Conservation (phyloP, 129 eudicot genomes). For the Escallonia rubra region DNA sequence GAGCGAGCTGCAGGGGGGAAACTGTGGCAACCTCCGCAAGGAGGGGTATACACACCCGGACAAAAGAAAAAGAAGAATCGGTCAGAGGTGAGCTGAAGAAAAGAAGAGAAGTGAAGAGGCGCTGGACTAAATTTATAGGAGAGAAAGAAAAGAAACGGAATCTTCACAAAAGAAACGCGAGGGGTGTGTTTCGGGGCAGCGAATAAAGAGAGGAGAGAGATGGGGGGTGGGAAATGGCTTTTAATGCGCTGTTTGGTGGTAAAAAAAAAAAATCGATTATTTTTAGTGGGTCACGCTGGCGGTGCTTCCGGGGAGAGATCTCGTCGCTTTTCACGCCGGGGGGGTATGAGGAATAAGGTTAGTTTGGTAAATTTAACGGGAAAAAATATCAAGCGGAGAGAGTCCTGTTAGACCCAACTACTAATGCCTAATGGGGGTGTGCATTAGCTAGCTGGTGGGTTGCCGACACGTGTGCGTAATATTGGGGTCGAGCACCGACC, state of each 20-base stretch:
- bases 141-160: not conserved
- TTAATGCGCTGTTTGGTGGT: conserved; percentile 21
- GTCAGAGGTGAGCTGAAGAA: conserved; percentile 4
- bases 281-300: conserved; percentile 32
- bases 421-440: too few relatives aligned
- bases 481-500: not conserved
- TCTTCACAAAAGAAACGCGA: too few relatives aligned
- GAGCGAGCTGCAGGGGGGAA: conserved; percentile 5
- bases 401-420: too few relatives aligned
- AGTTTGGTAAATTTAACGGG: too few relatives aligned
- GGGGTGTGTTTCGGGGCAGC: not conserved
- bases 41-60: not conserved
- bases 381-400: too few relatives aligned
- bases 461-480: not conserved
- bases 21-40: not conserved
- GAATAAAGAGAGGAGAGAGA: not conserved
- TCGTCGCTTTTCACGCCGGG: conserved; percentile 31
- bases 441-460: too few relatives aligned
- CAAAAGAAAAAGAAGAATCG: not conserved
- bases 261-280: conserved; percentile 18
- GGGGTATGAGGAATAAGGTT: too few relatives aligned
- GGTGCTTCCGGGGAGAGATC: conserved; percentile 39
- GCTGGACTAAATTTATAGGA: conserved; percentile 18
- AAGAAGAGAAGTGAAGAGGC: not conserved
- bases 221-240: not conserved